Evolutionary conservation across 129 eudicot species (phyloP), one percentile per base, ranked within the genome.

Genomic region (Gnaphalium uliginosum): DNA sequence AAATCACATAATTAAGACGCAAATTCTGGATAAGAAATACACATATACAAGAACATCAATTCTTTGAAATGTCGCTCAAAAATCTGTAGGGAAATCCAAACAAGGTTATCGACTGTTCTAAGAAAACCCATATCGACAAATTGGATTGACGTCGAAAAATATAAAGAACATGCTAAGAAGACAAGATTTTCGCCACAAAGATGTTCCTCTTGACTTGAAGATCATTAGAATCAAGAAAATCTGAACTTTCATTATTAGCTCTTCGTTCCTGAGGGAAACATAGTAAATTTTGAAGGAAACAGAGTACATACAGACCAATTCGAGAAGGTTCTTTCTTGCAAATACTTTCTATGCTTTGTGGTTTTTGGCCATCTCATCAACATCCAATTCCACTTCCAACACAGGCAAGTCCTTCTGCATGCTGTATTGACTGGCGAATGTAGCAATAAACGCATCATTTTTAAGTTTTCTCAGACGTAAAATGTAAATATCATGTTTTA

Each of bases 351-450:
- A 88, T 2, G 86, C 88, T 79, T 90, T 90, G 76, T 90, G 96
- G 74, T 86, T 86, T 71, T 95, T 95, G 0, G 81, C 88, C 99
- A 95, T 89, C 80, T 95, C 99, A 43, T 91, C 92, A 63, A 95
- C 94, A 74, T 95, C 99, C 79, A 95, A 83, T 84, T 95, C 99
- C 76, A 95, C 85, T 74, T 89, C 94, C 79, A 91, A 76, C 8
- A 95, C 94, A 4, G 99, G 89, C 11, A 82, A 81, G 83, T 95
- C 99, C 78, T 74, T 81, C 39, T 74, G 73, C 83, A 79, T 80
- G 83, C 99, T 81, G 66, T 77, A 75, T 56, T 81, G 80, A 81
- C 99, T 95, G 97, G 51, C 63, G 39, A 71, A 53, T 66, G 58
- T 29, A 76, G 26, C 48, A 73, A 60, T 11, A 58, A 33, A 69